Base-by-base conservation (phyloP, 371 early-diverging fungal species). In the Conidiobolus coronatus region DNA sequence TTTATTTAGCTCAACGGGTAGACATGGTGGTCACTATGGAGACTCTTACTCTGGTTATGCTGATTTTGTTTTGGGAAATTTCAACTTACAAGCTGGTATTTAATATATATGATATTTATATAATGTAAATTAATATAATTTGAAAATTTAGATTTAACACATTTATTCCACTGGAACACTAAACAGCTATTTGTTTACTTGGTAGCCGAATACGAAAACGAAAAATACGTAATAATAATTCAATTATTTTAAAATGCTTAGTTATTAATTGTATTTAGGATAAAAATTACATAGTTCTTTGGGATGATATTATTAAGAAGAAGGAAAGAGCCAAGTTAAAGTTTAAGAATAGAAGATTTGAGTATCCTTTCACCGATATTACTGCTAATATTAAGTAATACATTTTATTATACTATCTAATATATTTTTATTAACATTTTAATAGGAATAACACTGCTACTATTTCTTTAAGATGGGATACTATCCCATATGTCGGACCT, bases 161-260 rank as follows among this genome's bases (percentile, higher is more conserved):
- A 77, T 6, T 56, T 87, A 42, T 92, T 92, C 57, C 75, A 87
- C 57, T 95, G 93, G 93, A 92, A 95, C 59, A 90, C 92, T 22
- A 95, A 95, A 65, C 88, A 89, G 55, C 60, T 95, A 40, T 91
- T 89, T 59, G 78, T 86, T 15, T 81, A 76, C 43, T 70, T 83
- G 6, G 77, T 89, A 1, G 86, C 76, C 13, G 89, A 91, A 52
- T 95, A 82, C 54, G 61, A 65, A 48, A 77, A 81, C 3, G 58
- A 63, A 15, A 62, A 69, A 24, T 70, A 71, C 60, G 73, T 62
- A 68, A 54, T 50, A 46, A 1, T 17, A 35, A 2, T 14, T n/a
- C 4, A 8, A 46, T 44, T n/a, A 21, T 19, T 8, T 19, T 18
- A 35, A 11, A 9, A 22, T 22, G 17, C 13, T 34, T 39, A 18